Conservation (phyloP, 257 asterid genomes). For the Linderniella brevidens region DNA sequence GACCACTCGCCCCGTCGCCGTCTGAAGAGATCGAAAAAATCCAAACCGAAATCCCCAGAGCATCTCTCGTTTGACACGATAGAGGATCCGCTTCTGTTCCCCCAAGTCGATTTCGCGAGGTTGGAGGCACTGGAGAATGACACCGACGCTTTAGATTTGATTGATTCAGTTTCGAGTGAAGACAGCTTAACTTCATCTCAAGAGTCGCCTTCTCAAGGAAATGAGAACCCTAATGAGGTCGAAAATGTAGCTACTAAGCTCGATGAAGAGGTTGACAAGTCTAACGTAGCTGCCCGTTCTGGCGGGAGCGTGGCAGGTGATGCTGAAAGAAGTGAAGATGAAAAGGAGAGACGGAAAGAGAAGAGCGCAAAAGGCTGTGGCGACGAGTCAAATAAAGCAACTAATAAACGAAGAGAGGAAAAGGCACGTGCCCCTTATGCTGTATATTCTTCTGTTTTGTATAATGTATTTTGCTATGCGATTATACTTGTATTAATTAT, state of each 20-base stretch:
- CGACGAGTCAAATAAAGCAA: slow-evolving; percentile 12
- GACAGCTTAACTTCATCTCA: slow-evolving; percentile 17
- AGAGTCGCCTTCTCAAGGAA: slow-evolving; percentile 20
- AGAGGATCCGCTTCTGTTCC: slow-evolving; percentile 22
- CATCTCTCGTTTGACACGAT: slow-evolving; percentile 9
- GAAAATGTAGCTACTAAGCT: slow-evolving; percentile 9
- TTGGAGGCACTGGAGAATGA: slow-evolving; percentile 37
- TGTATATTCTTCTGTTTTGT: slow-evolving; percentile 3
- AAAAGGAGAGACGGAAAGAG: slow-evolving; percentile 21
- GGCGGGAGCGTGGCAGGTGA: slow-evolving; percentile 19
- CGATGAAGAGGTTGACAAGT: slow-evolving; percentile 14
- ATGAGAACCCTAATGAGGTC: slow-evolving; percentile 13
- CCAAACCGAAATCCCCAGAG: slow-evolving; percentile 9
- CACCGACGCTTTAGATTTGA: slow-evolving; percentile 13
- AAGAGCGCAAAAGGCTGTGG: slow-evolving; percentile 16
- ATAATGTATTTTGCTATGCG: too few relatives aligned
- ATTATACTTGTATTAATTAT: neutral
- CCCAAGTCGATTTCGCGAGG: slow-evolving; percentile 25
- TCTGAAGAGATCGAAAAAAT: slow-evolving; percentile 63
- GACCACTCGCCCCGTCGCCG: slow-evolving; percentile 29
- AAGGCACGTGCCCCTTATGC: slow-evolving; percentile 27
- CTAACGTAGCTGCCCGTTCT: slow-evolving; percentile 40
- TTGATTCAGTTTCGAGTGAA: slow-evolving; percentile 18
- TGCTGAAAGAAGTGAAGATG: slow-evolving; percentile 10
- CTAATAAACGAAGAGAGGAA: slow-evolving; percentile 42